Base-by-base conservation (phyloP, 805 yeast genomes). In the Candida sonorensis region DNA sequence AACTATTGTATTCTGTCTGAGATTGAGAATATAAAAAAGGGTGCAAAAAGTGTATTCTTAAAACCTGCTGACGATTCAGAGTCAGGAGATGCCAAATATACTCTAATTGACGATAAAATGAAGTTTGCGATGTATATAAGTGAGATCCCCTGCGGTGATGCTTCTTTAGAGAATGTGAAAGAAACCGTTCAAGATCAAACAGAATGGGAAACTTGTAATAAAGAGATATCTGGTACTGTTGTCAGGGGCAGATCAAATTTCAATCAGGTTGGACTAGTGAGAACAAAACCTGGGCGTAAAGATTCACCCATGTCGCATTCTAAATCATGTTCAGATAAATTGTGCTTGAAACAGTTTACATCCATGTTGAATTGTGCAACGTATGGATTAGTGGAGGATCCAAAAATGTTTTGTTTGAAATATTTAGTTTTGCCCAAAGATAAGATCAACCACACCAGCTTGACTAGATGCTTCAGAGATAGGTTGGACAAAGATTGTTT, bases 121-220 rank as follows among this genome's bases (percentile, higher is more conserved):
- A 48, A 62, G 30, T 54, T 86, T 34, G 79, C 77, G 0, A 50
- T 86, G 41, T 79, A 74, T 38, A 61, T 82, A 5, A 75, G 88
- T 9, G 92, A 82, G 40, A 64, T 79, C 0, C 97, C 97, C 0
- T 88, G 97, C 61, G 97, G 97, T 1, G 97, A 88, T 52, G 77
- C 84, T 1, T 80, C 94, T 5, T 71, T 86, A 75, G 67, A 66
- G 19, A 42, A 55, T n/a, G 24, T 57, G 1, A 47, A 52, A 17
- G 37, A 60, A 4, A 40, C 49, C 11, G 29, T 45, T 10, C 32
- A 31, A 31, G 44, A 36, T 33, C 36, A 34, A 21, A 35, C 30
- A 1, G 13, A 39, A 10, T 41, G 54, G 55, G 38, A 34, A 29
- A 17, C 23, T 3, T 11, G 11, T 14, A 26, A 12, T 33, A 48